Percentiles rank a stretch among this genome's conserved stretches.
Conservation (phyloP, 345 rosid species). For the Pistacia integerrima region DNA sequence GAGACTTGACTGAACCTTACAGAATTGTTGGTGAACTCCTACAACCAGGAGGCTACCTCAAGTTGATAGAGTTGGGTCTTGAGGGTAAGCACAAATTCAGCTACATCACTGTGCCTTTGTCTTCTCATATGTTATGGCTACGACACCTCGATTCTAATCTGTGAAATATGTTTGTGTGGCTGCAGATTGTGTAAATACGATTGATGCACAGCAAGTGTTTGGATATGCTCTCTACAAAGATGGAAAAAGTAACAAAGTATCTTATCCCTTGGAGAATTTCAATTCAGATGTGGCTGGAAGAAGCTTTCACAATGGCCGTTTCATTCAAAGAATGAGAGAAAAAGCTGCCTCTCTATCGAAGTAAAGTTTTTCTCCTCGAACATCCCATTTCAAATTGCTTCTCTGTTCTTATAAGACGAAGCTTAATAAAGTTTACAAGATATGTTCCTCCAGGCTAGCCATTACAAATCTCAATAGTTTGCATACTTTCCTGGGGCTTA, state of each 20-base stretch:
- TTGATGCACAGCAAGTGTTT: constrained; percentile 10
- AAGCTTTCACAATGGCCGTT: constrained; percentile 2
- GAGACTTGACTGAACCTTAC: constrained; percentile 7
- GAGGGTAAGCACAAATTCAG: constrained; percentile 29
- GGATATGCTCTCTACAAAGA: constrained; percentile 5
- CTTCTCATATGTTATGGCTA: background rate
- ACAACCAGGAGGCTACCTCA: constrained; percentile 8
- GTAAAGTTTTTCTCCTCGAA: background rate
- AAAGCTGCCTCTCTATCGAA: background rate
- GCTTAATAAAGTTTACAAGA: too few relatives aligned
- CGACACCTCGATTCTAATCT: background rate
- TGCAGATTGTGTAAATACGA: constrained; percentile 1
- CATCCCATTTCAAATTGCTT: background rate
- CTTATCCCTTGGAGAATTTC: constrained; percentile 4
- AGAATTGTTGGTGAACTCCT: constrained; percentile 16
- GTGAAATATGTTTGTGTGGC: background rate
- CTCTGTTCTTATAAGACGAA: too few relatives aligned
- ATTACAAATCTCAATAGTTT: too few relatives aligned
- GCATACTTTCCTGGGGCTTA: too few relatives aligned
- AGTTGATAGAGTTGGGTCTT: constrained; percentile 24
- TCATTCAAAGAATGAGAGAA: background rate
- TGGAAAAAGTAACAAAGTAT: background rate
- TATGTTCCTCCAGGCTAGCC: too few relatives aligned
- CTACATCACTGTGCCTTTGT: too few relatives aligned
- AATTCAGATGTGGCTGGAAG: constrained; percentile 6